Evolutionary conservation across 1,139 yeast species (phyloP).

Genomic region (Pichia terricola): DNA sequence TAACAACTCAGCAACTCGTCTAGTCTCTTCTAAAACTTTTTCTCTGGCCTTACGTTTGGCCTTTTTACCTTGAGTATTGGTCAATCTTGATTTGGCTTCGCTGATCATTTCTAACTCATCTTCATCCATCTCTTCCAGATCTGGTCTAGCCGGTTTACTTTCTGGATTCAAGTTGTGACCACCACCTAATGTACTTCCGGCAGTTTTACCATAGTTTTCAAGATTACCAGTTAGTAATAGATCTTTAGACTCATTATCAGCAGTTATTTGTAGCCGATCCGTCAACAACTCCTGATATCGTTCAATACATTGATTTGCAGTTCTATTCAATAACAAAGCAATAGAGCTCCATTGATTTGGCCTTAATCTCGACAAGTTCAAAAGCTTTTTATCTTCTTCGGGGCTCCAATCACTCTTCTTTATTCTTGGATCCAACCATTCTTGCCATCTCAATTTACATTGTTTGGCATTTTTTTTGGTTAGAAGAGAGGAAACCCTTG

Average conservation of each 20-base stretch:
- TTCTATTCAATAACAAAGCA: slow-evolving; percentile 69
- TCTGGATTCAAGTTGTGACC: slow-evolving; percentile 64
- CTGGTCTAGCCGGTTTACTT: slow-evolving; percentile 76
- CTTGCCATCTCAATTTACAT: slow-evolving; percentile 89
- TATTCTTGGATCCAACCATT: slow-evolving; percentile 73
- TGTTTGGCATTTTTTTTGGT: slow-evolving; percentile 85
- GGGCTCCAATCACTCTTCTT: slow-evolving; percentile 58
- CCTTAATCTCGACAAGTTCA: slow-evolving; percentile 56
- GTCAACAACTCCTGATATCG: slow-evolving; percentile 73
- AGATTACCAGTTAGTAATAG: slow-evolving; percentile 20
- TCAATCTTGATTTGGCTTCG: slow-evolving; percentile 86
- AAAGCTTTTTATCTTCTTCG: slow-evolving; percentile 67
- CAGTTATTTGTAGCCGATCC: slow-evolving; percentile 18
- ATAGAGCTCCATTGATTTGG: slow-evolving; percentile 96
- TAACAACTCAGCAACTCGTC: slow-evolving; percentile 66
- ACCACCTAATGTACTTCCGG: slow-evolving; percentile 43
- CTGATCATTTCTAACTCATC: slow-evolving; percentile 88
- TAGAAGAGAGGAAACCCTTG: slow-evolving; percentile 78
- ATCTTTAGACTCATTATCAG: slow-evolving; percentile 29
- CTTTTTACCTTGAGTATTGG: slow-evolving; percentile 91
- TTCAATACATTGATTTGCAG: slow-evolving; percentile 85
- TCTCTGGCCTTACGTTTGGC: slow-evolving; percentile 89
- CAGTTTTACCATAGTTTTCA: slow-evolving; percentile 26
- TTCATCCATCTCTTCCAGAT: slow-evolving; percentile 69
- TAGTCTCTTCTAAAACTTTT: slow-evolving; percentile 44